Conservation (phyloP, 441 rosid genomes). For the Jatropha podagrica region DNA sequence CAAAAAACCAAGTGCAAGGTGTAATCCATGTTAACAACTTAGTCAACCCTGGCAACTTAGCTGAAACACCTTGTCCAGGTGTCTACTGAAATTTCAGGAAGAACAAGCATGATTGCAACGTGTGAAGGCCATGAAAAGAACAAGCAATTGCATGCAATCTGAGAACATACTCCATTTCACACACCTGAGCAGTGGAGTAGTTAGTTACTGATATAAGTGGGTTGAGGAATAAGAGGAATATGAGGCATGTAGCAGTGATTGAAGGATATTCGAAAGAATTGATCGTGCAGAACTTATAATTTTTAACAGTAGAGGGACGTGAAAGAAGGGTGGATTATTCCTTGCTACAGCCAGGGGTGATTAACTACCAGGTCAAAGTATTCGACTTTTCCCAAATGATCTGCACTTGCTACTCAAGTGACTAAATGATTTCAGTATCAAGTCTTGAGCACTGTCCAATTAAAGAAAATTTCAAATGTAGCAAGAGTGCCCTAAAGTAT, state of each 20-base stretch:
- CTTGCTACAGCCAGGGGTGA: background rate
- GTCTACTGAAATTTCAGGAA: constrained; percentile 18
- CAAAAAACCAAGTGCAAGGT: constrained; percentile 28
- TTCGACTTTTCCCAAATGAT: background rate
- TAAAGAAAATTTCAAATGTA: background rate
- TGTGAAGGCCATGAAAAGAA: constrained; percentile 24
- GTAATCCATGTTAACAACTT: constrained; percentile 21
- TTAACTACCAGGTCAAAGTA: background rate
- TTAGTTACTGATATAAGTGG: constrained; percentile 12
- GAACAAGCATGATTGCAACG: constrained; percentile 14
- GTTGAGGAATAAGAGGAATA: background rate
- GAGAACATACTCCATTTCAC: constrained; percentile 8
- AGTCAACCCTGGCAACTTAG: constrained; percentile 21
- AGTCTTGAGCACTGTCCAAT: background rate
- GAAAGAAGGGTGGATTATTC: background rate
- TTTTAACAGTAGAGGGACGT: background rate
- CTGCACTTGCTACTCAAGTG: background rate
- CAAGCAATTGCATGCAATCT: constrained; percentile 24
- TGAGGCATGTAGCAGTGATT: background rate
- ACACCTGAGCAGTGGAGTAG: constrained; percentile 19
- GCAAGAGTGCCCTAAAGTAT: background rate
- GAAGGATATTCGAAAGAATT: constrained; percentile 4
- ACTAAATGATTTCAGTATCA: background rate
- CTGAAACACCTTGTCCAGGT: constrained; percentile 22
- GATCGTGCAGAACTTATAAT: background rate